Percentiles rank a stretch among this genome's conserved stretches.
These are phyloP conservation scores for Quercus variabilis DNA, from an alignment of 306 rosid genomes.

Conservation along the genomic window DNA sequence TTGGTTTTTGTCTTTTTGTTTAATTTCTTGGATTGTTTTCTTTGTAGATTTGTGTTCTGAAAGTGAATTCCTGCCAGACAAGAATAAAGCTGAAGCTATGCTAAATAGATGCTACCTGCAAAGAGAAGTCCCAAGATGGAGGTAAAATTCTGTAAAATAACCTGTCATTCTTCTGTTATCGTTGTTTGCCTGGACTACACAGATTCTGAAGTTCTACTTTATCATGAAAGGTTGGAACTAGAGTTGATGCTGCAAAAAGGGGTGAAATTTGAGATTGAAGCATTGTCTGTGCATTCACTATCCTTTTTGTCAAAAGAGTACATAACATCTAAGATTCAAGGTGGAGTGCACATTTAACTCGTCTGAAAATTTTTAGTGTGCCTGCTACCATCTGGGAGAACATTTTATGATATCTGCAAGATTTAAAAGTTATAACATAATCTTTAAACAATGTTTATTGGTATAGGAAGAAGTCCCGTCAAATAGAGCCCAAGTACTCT, in stretches of 20 bases:
- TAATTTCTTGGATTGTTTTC: background rate
- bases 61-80: constrained; percentile 48
- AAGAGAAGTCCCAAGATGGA: constrained; percentile 79
- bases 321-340: too few relatives aligned
- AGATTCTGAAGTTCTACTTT: background rate
- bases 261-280: constrained; percentile 92
- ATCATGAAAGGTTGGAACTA: constrained; percentile 60
- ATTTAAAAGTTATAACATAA: too few relatives aligned
- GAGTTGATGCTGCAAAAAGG: constrained; percentile 68
- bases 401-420: background rate
- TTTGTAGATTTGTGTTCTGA: constrained; percentile 42
- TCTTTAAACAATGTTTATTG: too few relatives aligned
- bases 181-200: constrained; percentile 16
- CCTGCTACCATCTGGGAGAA: background rate
- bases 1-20: background rate
- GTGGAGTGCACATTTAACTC: constrained; percentile 30
- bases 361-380: constrained; percentile 4
- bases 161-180: background rate
- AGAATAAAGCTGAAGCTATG: constrained; percentile 68
- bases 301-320: too few relatives aligned
- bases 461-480: too few relatives aligned
- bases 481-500: too few relatives aligned
- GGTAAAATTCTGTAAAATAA: constrained; percentile 42
- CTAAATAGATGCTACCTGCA: constrained; percentile 77
- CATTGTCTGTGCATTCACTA: too few relatives aligned